Conservation (phyloP, 345 rosid species). For the Luvunga scandens region DNA sequence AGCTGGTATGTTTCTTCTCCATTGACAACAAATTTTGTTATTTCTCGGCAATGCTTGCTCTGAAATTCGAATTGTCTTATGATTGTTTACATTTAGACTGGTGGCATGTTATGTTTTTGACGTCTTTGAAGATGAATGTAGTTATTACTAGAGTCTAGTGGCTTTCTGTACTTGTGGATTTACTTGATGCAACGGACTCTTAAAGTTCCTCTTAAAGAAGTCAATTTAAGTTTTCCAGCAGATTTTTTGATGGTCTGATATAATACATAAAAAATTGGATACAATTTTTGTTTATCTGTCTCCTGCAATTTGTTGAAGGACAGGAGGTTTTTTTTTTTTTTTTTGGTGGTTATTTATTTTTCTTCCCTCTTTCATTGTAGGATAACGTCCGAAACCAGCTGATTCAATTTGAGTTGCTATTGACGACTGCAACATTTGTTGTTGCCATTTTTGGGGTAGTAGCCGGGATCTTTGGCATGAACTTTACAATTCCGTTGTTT, state of each 20-base stretch:
- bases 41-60: background rate
- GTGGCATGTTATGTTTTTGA: background rate
- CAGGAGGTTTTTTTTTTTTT: background rate
- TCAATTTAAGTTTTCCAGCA: background rate
- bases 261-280: background rate
- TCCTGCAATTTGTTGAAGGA: background rate
- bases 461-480: constrained; percentile 97
- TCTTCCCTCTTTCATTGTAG: constrained; percentile 33
- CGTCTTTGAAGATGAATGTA: background rate
- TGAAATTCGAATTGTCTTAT: background rate
- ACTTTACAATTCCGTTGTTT: constrained; percentile 67
- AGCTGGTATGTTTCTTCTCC: constrained; percentile 51
- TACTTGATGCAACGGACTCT: background rate
- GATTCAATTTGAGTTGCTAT: constrained; percentile 90
- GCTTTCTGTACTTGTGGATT: background rate
- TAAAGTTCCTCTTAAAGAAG: background rate
- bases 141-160: background rate
- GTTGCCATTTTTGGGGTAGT: constrained; percentile 97
- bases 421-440: constrained; percentile 90
- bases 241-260: background rate
- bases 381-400: constrained; percentile 96
- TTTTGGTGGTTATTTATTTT: no score
- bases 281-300: no score
- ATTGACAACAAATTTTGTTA: background rate
- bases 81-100: no score